Evolutionary conservation across 306 rosid species (phyloP).

Genomic region (Rosa multiflora): DNA sequence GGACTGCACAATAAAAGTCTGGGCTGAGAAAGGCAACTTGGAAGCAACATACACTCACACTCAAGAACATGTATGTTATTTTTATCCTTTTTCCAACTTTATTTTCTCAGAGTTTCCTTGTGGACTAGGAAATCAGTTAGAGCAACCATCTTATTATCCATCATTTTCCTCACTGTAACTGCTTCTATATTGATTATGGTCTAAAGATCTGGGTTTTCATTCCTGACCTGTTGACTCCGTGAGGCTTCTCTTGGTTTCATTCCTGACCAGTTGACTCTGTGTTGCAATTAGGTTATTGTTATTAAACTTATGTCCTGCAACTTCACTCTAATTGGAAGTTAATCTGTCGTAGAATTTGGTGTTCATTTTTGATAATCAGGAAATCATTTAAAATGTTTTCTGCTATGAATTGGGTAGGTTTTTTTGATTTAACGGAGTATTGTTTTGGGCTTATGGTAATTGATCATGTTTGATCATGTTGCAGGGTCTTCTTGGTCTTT

Average conservation of each 20-base stretch:
- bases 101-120: neutral
- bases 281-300: neutral
- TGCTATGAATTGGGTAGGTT: neutral
- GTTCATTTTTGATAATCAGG: neutral
- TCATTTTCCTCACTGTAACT: neutral
- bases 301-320: neutral
- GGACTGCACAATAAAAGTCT: constrained; percentile 35
- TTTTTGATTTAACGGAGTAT: neutral
- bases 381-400: neutral
- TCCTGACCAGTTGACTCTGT: neutral
- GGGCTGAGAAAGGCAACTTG: constrained; percentile 33
- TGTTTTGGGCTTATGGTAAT: neutral
- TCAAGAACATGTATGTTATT: constrained; percentile 35
- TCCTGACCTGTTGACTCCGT: neutral
- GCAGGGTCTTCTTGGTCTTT: constrained; percentile 41
- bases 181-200: neutral
- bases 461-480: neutral
- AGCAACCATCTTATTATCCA: neutral
- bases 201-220: neutral
- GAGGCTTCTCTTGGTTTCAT: neutral
- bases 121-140: neutral
- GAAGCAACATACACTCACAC: constrained; percentile 27
- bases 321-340: neutral
- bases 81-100: neutral
- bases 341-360: neutral